Percentiles rank a stretch among this genome's conserved stretches.
Conservation (phyloP, 2,329 filamentous ascomycete genomes). For the Colletotrichum aenigma region DNA sequence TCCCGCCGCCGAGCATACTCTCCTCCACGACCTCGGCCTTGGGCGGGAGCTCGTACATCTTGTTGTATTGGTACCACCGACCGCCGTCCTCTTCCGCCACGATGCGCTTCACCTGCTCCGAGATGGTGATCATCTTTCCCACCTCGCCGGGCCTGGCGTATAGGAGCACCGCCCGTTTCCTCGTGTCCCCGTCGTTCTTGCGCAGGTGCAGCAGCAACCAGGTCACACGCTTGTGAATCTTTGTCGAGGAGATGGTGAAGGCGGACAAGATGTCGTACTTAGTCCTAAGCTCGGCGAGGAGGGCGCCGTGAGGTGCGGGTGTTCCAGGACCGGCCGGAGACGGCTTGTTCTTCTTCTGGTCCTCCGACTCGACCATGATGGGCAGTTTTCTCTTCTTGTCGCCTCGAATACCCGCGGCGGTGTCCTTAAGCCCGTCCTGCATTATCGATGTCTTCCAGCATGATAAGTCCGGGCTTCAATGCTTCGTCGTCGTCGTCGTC, state of each 20-base stretch:
- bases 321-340: conserved; percentile 20
- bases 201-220: conserved; percentile 48
- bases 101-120: conserved; percentile 66
- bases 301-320: conserved; percentile 42
- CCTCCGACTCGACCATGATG: not conserved
- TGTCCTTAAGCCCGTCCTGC: not conserved
- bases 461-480: not conserved
- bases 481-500: not conserved
- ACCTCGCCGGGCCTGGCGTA: conserved; percentile 56
- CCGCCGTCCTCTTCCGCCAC: conserved; percentile 43
- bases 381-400: conserved; percentile 13
- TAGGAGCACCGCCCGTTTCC: conserved; percentile 46
- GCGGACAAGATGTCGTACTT: conserved; percentile 56
- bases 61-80: conserved; percentile 61
- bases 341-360: conserved; percentile 8
- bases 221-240: conserved; percentile 60
- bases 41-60: conserved; percentile 52
- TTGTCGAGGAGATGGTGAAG: conserved; percentile 63
- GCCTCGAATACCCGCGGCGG: not conserved
- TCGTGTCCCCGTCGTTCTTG: conserved; percentile 25
- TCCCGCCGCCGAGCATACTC: conserved; percentile 39
- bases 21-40: conserved; percentile 43
- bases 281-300: conserved; percentile 46
- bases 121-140: conserved; percentile 71
- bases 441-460: not conserved